Evolutionary conservation across 2,329 filamentous ascomycete species (phyloP).

Genomic region (Claviceps sp.): DNA sequence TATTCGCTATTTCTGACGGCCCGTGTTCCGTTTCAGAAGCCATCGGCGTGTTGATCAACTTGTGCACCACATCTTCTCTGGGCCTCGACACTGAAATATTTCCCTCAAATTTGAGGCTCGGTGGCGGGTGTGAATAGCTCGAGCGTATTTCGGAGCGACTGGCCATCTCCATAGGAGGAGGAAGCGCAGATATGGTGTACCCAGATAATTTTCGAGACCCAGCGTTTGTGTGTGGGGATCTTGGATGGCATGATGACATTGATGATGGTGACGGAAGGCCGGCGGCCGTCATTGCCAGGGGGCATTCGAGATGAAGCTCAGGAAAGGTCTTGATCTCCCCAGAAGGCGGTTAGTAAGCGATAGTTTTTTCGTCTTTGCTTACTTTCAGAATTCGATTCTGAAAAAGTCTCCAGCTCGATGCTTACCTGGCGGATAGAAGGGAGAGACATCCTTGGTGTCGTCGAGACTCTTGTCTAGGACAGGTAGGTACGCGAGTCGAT

Average conservation of each 20-base stretch:
- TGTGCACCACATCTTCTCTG: slow-evolving; percentile 9
- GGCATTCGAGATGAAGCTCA: slow-evolving; percentile 24
- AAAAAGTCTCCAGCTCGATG: background rate
- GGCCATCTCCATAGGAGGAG: slow-evolving; percentile 19
- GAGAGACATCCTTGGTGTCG: slow-evolving; percentile 24
- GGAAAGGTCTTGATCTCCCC: slow-evolving; percentile 27
- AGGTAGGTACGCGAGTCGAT: slow-evolving; percentile 15
- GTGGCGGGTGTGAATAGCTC: slow-evolving; percentile 28
- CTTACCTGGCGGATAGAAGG: slow-evolving; percentile 41
- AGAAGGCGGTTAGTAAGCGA: background rate
- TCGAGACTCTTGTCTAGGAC: slow-evolving; percentile 12
- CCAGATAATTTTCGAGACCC: slow-evolving; percentile 24
- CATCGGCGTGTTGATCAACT: background rate
- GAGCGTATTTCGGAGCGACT: slow-evolving; percentile 24
- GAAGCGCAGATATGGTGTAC: slow-evolving; percentile 23
- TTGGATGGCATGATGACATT: background rate
- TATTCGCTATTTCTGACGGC: slow-evolving; percentile 1
- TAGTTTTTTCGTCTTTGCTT: background rate
- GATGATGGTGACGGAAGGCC: background rate
- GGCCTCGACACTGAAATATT: slow-evolving; percentile 17
- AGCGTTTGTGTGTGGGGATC: background rate
- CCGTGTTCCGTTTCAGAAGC: background rate
- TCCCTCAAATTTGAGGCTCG: slow-evolving; percentile 24
- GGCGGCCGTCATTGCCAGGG: background rate
- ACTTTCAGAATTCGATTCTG: background rate